Conservation (phyloP, 805 yeast genomes). For the Candida takata region DNA sequence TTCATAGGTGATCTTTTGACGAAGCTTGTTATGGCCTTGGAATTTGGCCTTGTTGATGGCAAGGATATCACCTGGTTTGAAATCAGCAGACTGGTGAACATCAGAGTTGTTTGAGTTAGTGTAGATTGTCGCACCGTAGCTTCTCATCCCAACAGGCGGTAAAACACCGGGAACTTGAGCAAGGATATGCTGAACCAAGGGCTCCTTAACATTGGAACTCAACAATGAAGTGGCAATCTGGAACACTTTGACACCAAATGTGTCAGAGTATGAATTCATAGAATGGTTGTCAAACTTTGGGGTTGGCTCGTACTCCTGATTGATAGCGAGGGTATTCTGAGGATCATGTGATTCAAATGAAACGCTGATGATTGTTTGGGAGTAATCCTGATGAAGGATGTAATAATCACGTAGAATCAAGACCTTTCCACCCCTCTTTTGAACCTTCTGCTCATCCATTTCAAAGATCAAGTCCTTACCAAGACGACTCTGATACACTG, state of each 20-base stretch:
- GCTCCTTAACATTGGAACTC: constrained; percentile 19
- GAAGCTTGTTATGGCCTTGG: constrained; percentile 51
- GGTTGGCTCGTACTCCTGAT: constrained; percentile 32
- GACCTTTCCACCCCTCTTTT: constrained; percentile 49
- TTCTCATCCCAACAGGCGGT: constrained; percentile 55
- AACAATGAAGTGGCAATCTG: constrained; percentile 34
- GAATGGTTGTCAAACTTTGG: constrained; percentile 39
- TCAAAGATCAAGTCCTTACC: constrained; percentile 54
- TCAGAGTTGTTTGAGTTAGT: constrained; percentile 42
- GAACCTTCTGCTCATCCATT: constrained; percentile 48
- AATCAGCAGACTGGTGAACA: constrained; percentile 49
- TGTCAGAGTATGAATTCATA: constrained; percentile 41
- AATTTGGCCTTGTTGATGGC: constrained; percentile 73
- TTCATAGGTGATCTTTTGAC: constrained; percentile 48
- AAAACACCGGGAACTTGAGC: constrained; percentile 36
- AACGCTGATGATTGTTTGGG: constrained; percentile 56
- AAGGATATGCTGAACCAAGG: constrained; percentile 31
- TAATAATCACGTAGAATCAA: constrained; percentile 56
- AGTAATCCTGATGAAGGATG: constrained; percentile 63
- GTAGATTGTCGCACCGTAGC: constrained; percentile 71
- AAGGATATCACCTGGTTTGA: constrained; percentile 79
- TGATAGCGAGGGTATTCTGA: constrained; percentile 33
- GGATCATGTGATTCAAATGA: constrained; percentile 52
- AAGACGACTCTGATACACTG: constrained; percentile 32
- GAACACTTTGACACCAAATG: constrained; percentile 46